Percentiles rank a stretch among this genome's conserved stretches.
Conservation (phyloP, 257 asterid species). For the Solanum corneliomulleri region DNA sequence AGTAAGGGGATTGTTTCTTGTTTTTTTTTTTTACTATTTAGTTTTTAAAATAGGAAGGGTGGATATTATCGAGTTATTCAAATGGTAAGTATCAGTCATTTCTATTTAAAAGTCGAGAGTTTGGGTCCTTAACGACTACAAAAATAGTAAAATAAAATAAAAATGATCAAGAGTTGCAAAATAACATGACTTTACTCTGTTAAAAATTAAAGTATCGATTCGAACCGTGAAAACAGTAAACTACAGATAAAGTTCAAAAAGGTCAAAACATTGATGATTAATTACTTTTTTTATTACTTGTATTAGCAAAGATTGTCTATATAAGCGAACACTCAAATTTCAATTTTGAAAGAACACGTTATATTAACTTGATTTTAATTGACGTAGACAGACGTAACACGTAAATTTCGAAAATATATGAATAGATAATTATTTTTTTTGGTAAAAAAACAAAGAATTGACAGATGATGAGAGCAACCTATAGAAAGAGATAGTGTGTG, state of each 20-base stretch:
- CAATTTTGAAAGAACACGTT: accelerated
- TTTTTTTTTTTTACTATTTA: neutral
- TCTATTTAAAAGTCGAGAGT: accelerated
- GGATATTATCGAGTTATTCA: neutral
- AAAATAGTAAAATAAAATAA: neutral
- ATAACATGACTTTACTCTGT: neutral
- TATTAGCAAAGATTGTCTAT: neutral
- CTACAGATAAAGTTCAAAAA: no score
- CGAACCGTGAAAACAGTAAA: neutral
- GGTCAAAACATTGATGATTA: neutral
- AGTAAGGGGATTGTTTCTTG: neutral
- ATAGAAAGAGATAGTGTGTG: constrained; percentile 2
- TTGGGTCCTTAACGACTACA: no score
- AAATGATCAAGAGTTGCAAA: neutral
- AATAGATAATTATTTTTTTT: neutral
- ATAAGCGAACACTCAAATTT: neutral
- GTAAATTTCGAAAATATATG: neutral
- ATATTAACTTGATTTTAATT: neutral
- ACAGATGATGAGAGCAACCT: constrained; percentile 22
- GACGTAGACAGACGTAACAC: accelerated
- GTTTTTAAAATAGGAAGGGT: neutral
- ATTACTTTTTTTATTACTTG: neutral
- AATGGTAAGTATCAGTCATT: neutral
- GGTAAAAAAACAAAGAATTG: neutral
- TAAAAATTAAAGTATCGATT: neutral